phyloP scores from a whole-genome alignment of 2,329 filamentous ascomycete genomes.

The Penicillium sp. region DNA sequence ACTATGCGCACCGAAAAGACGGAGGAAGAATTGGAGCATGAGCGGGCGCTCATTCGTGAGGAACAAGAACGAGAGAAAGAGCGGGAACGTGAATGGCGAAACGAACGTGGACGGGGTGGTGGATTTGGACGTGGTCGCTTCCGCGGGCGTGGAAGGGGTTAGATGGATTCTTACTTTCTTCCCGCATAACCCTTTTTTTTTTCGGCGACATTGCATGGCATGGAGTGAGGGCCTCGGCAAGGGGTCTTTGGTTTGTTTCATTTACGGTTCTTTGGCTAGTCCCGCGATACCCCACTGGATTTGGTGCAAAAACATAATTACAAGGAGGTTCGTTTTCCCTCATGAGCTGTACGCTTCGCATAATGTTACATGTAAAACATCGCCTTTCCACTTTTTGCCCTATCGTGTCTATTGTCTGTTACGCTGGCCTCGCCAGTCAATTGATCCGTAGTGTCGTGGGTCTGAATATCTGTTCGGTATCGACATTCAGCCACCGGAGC shows the following conservation, averaged over 20 bases:
- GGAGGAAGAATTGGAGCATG: conserved; percentile 64
- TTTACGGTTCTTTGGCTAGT: conserved; percentile 7
- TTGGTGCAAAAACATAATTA: conserved; percentile 6
- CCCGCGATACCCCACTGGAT: conserved; percentile 10
- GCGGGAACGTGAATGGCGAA: conserved; percentile 54
- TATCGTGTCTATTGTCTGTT: background rate
- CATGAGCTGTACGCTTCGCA: background rate
- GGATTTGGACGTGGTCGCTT: conserved; percentile 46
- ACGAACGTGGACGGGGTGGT: conserved; percentile 52
- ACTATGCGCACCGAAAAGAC: conserved; percentile 68
- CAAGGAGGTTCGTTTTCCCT: background rate
- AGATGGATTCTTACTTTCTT: conserved; percentile 4
- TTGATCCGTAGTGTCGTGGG: background rate
- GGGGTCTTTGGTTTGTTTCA: conserved; percentile 5
- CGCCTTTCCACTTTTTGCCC: background rate
- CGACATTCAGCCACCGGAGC: background rate
- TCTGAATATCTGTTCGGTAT: background rate
- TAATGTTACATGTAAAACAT: background rate
- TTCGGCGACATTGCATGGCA: conserved; percentile 12
- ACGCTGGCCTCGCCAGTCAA: background rate
- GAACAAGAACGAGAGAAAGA: conserved; percentile 59
- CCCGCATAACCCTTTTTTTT: background rate
- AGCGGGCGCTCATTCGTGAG: conserved; percentile 56
- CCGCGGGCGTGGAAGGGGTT: conserved; percentile 49
- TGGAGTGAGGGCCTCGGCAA: conserved; percentile 6